Evolutionary conservation across 169 alveolate species (phyloP), one percentile per base, ranked within the genome.

Genomic region (Eimeria necatrix): DNA sequence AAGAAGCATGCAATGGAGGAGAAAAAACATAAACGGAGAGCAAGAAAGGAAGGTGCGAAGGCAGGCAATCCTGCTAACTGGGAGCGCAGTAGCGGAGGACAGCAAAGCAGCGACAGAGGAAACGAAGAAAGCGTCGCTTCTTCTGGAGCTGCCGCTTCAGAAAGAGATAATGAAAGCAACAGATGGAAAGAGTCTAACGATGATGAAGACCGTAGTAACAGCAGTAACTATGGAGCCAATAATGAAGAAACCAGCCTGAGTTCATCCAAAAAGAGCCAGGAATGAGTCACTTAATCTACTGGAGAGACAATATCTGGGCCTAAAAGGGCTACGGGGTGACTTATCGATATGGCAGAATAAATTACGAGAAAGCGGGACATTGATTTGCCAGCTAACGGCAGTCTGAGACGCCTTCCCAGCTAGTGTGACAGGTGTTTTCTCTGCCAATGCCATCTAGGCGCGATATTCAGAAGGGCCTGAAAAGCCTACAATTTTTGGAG

Each of bases 1-100:
- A 85, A 59, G 59, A 60, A 61, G 81, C 64, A 59, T 12, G 80
- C 60, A 61, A 85, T 59, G 14, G 61, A 85, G 70, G 81, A 61
- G 81, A 78, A 73, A 22, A 52, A 60, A 52, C 18, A 12, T 22
- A 10, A 60, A 14, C 70, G 10, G 51, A 85, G 60, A 61, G 61
- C 76, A 41, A 32, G 7, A 18, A 22, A 41, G 24, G 26, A 14
- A 24, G 14, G 52, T 22, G 70, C 46, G 73, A 32, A 52, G 53
- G 76, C 9, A 26, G 26, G 41, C 18, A 12, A 59, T 46, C 18
- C 0, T 8, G 22, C 41, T 14, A 20, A 32, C 76, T 83, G 56
- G 59, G 76, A 24, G n/a, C 2, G 32, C 46, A 32, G 12, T 26
- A 56, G 76, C 76, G 91, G n/a, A 52, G 91, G 41, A 83, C 12